Percentiles rank a stretch among this genome's conserved stretches.
phyloP scores from a whole-genome alignment of 495 filamentous ascomycete species.

The Neurospora tetrasperma region DNA sequence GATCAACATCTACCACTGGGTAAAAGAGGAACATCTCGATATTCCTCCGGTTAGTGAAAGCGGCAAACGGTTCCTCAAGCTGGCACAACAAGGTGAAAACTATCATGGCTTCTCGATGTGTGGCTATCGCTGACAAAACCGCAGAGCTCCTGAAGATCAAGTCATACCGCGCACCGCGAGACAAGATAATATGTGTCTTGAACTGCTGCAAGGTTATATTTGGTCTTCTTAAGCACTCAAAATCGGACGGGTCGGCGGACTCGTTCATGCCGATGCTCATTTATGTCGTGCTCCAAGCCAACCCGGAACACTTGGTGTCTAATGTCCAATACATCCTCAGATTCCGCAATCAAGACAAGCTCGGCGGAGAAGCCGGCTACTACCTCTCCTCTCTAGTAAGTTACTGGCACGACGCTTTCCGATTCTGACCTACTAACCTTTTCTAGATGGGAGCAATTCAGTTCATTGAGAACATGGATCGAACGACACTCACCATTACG shows the following conservation, averaged over 20 bases:
- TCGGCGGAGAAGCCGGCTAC: slow-evolving; percentile 93
- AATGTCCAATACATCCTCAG: slow-evolving; percentile 97
- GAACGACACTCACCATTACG: slow-evolving; percentile 83
- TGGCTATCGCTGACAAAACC: slow-evolving; percentile 18
- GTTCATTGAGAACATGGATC: slow-evolving; percentile 93
- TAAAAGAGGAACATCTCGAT: slow-evolving; percentile 87
- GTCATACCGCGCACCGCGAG: slow-evolving; percentile 85
- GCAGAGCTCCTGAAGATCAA: slow-evolving; percentile 89
- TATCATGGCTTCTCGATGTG: not conserved
- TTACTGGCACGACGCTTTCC: not conserved
- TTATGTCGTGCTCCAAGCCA: slow-evolving; percentile 87
- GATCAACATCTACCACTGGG: slow-evolving; percentile 92
- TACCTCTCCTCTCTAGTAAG: slow-evolving; percentile 91
- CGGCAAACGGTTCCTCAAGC: slow-evolving; percentile 73
- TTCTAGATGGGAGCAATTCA: slow-evolving; percentile 83
- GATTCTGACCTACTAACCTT: slow-evolving; percentile 5
- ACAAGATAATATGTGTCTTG: slow-evolving; percentile 96
- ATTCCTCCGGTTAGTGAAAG: slow-evolving; percentile 77
- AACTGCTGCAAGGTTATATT: slow-evolving; percentile 99
- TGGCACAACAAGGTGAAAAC: slow-evolving; percentile 73
- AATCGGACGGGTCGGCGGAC: slow-evolving; percentile 89
- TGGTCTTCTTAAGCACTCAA: slow-evolving; percentile 85
- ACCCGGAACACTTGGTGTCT: slow-evolving; percentile 88
- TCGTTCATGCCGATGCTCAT: slow-evolving; percentile 93
- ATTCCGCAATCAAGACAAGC: slow-evolving; percentile 94